These are phyloP conservation scores for Spathaspora sp. DNA, from an alignment of 805 yeast species.

Conservation along the genomic window DNA sequence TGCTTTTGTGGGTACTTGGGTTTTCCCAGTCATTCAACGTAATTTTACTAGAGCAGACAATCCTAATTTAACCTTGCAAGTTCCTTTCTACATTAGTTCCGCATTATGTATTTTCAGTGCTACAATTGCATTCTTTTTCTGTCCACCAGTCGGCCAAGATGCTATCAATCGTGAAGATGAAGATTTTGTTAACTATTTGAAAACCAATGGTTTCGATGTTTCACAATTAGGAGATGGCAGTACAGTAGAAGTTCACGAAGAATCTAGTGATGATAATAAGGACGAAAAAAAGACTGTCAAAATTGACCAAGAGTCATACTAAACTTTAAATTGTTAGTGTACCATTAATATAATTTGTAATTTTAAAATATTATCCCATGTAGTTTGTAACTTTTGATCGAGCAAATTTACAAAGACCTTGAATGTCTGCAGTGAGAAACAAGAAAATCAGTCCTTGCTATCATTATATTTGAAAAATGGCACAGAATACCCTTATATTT, in stretches of 20 bases:
- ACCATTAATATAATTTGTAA: neutral
- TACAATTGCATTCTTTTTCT: slow-evolving; percentile 58
- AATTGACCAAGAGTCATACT: neutral
- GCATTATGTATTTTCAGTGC: slow-evolving; percentile 74
- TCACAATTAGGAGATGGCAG: slow-evolving; percentile 48
- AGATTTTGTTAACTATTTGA: slow-evolving; percentile 63
- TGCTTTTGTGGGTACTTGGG: slow-evolving; percentile 86
- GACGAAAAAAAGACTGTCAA: neutral
- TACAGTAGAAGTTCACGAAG: neutral
- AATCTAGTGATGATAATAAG: neutral
- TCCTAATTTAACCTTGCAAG: slow-evolving; percentile 29
- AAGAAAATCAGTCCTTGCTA: too few relatives aligned
- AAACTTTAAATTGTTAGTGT: neutral
- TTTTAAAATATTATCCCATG: neutral
- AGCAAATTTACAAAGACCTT: too few relatives aligned
- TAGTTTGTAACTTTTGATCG: neutral
- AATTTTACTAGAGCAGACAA: neutral
- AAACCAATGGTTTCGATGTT: slow-evolving; percentile 66
- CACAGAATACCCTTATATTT: too few relatives aligned
- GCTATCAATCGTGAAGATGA: slow-evolving; percentile 77
- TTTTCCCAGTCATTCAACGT: slow-evolving; percentile 67
- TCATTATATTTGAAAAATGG: too few relatives aligned
- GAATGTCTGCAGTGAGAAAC: too few relatives aligned
- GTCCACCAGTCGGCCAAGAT: slow-evolving; percentile 81
- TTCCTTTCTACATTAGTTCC: slow-evolving; percentile 80